A percentile compares a stretch with the other conserved stretches of the same genome.
Evolutionary conservation across 306 rosid genomes (phyloP).

Genomic region (Trichosanthes cucumerina): DNA sequence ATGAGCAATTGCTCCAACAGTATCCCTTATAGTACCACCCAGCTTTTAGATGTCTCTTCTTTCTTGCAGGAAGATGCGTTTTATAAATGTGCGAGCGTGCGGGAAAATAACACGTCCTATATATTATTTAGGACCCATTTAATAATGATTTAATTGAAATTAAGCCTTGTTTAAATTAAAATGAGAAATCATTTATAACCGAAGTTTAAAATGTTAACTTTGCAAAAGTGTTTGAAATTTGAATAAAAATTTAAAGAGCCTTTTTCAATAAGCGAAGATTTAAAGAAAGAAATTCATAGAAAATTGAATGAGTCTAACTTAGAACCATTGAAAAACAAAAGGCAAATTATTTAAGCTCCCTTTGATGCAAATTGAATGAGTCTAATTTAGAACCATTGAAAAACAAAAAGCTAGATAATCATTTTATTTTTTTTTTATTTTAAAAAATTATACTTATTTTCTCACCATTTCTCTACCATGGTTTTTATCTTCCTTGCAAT

Average conservation of each 20-base stretch:
- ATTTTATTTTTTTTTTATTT: too few species aligned
- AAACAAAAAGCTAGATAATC: too few species aligned
- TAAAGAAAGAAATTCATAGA: not conserved
- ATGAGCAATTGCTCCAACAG: not conserved
- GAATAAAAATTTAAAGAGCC: not conserved
- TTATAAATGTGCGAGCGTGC: not conserved
- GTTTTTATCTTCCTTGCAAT: too few species aligned
- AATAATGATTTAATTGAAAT: not conserved
- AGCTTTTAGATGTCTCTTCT: conserved; percentile 6
- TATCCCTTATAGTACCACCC: not conserved
- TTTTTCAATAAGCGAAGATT: not conserved
- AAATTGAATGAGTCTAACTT: not conserved
- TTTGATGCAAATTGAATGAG: too few species aligned
- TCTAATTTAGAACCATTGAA: too few species aligned
- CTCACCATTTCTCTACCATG: too few species aligned
- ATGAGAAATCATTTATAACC: too few species aligned
- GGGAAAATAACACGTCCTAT: not conserved
- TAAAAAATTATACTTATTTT: too few species aligned
- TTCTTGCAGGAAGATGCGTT: not conserved
- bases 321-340: too few species aligned
- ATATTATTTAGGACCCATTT: not conserved
- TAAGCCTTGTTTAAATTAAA: not conserved
- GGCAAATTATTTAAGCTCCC: not conserved
- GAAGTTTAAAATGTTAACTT: not conserved
- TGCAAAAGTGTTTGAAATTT: not conserved